phyloP scores from a whole-genome alignment of 2,329 filamentous ascomycete genomes.

The Lachnellula cervina region DNA sequence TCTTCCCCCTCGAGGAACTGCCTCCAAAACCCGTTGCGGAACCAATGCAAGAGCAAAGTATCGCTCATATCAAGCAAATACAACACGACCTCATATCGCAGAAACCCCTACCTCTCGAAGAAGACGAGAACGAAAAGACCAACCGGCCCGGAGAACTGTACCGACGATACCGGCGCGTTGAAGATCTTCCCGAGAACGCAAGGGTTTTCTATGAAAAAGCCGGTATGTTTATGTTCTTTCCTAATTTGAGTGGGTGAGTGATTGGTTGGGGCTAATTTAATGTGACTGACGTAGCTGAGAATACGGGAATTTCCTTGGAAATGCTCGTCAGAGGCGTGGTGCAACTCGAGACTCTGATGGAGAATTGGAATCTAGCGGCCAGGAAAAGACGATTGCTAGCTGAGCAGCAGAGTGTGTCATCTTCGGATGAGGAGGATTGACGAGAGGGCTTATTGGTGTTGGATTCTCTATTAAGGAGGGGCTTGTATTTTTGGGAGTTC shows the following conservation, averaged over 20 bases:
- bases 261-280: conserved; percentile 1
- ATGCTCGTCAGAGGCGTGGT: conserved; percentile 26
- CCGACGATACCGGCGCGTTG: conserved; percentile 34
- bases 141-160: conserved; percentile 34
- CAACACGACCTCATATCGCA: conserved; percentile 25
- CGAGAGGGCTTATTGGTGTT: conserved; percentile 2
- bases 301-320: conserved; percentile 23
- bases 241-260: not conserved
- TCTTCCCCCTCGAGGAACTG: conserved; percentile 32
- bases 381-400: conserved; percentile 14
- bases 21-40: conserved; percentile 15
- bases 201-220: conserved; percentile 40
- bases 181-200: conserved; percentile 39
- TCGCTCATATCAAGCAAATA: conserved; percentile 21
- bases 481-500: not conserved
- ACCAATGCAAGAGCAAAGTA: conserved; percentile 20
- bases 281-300: conserved; percentile 19
- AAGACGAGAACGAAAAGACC: conserved; percentile 13
- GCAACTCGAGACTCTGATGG: conserved; percentile 25
- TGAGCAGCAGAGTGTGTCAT: not conserved
- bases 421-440: not conserved
- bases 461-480: not conserved
- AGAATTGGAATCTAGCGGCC: conserved; percentile 25
- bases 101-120: conserved; percentile 21
- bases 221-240: conserved; percentile 29